phyloP scores from a whole-genome alignment of 2,329 filamentous ascomycete genomes.

The Chrysoporthe cubensis region DNA sequence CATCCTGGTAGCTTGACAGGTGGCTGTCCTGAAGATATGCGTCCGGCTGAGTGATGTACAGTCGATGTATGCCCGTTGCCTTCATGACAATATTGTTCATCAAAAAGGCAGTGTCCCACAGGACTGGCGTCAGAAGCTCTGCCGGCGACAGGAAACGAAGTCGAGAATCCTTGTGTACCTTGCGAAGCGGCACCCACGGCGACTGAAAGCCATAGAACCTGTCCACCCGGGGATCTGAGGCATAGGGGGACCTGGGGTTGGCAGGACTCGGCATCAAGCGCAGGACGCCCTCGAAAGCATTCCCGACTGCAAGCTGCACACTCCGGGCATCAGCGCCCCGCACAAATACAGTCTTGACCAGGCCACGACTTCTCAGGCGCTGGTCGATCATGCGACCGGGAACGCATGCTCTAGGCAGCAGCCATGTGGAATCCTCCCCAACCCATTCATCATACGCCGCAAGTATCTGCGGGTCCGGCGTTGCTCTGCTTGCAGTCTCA shows the following conservation, averaged over 20 bases:
- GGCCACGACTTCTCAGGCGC: conserved; percentile 74
- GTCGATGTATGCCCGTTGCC: conserved; percentile 62
- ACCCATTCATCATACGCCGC: conserved; percentile 56
- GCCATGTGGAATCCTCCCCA: conserved; percentile 59
- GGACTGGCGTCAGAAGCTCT: conserved; percentile 73
- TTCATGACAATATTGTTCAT: conserved; percentile 75
- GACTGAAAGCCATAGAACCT: conserved; percentile 66
- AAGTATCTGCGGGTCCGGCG: conserved; percentile 45
- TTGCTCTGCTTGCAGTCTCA: conserved; percentile 49
- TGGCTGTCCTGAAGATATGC: conserved; percentile 69
- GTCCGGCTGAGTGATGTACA: conserved; percentile 77
- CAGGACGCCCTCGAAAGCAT: conserved; percentile 64
- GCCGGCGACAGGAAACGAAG: conserved; percentile 71
- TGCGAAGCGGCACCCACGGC: conserved; percentile 75
- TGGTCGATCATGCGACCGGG: conserved; percentile 66
- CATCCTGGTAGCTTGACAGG: conserved; percentile 44
- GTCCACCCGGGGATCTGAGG: conserved; percentile 40
- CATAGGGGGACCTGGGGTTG: conserved; percentile 35
- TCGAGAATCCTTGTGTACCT: conserved; percentile 73
- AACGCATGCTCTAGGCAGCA: conserved; percentile 70
- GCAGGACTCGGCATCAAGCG: conserved; percentile 46
- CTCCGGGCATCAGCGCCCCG: conserved; percentile 68
- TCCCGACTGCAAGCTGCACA: conserved; percentile 65
- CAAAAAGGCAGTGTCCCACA: conserved; percentile 75
- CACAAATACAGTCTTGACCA: conserved; percentile 67